These are phyloP conservation scores for Ophiostoma pallidulum DNA, from an alignment of 2,329 filamentous ascomycete genomes.

Conservation along the genomic window DNA sequence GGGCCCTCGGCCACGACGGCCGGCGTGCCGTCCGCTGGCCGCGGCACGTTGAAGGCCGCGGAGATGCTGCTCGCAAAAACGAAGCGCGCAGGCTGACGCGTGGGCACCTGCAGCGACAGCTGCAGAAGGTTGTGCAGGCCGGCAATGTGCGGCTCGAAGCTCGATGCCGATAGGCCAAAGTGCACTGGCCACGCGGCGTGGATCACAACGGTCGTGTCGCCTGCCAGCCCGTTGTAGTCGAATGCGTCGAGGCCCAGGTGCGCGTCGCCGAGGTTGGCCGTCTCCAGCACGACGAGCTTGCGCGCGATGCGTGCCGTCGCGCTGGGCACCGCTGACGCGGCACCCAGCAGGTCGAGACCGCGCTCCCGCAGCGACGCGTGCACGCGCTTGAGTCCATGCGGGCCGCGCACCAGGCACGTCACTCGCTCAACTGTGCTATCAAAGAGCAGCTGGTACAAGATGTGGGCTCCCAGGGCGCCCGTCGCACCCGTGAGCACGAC, in stretches of 20 bases:
- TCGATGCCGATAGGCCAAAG: conserved; percentile 38
- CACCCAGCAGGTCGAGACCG: conserved; percentile 6
- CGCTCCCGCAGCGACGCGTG: conserved; percentile 11
- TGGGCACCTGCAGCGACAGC: conserved; percentile 20
- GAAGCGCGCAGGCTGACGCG: conserved; percentile 8
- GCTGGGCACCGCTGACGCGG: no score
- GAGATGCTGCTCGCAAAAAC: conserved; percentile 17
- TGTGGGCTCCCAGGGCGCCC: conserved; percentile 33
- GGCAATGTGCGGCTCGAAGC: conserved; percentile 35
- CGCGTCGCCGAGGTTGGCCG: conserved; percentile 7
- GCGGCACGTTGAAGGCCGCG: conserved; percentile 10
- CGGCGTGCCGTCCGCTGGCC: background rate
- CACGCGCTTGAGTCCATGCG: conserved; percentile 11
- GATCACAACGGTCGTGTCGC: conserved; percentile 31
- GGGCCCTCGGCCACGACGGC: conserved; percentile 8
- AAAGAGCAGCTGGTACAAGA: conserved; percentile 28
- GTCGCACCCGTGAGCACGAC: conserved; percentile 33
- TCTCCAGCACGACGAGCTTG: conserved; percentile 12
- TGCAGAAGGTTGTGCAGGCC: conserved; percentile 33
- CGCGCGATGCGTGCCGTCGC: background rate
- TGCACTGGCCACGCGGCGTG: conserved; percentile 43
- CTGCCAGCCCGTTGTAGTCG: conserved; percentile 21
- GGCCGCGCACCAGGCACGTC: conserved; percentile 22
- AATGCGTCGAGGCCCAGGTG: conserved; percentile 27
- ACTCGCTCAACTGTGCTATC: conserved; percentile 26